Percentiles rank a stretch among this genome's conserved stretches.
Evolutionary conservation across 768 basidiomycete genomes (phyloP).

Genomic region (Harrya chromipes): DNA sequence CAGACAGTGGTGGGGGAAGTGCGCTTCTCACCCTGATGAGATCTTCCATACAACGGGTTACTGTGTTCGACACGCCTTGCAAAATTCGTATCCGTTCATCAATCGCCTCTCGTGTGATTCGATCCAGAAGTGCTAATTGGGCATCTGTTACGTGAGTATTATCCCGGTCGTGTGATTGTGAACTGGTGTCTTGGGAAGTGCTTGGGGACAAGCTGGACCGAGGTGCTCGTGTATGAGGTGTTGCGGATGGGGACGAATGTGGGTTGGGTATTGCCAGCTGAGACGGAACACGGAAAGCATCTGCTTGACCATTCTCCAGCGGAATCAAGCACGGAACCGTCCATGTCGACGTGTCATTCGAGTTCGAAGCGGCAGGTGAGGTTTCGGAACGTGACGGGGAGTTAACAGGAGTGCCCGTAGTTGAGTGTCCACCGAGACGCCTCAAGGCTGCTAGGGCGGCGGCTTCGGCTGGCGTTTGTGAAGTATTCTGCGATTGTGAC

Average conservation of each 20-base stretch:
- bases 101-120: conserved; percentile 72
- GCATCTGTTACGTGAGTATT: conserved; percentile 36
- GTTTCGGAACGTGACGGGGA: conserved; percentile 7
- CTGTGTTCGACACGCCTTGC: conserved; percentile 69
- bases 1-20: conserved; percentile 44
- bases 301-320: conserved; percentile 13
- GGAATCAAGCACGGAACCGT: conserved; percentile 26
- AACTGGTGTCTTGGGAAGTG: background rate
- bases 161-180: conserved; percentile 36
- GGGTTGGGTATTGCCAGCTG: conserved; percentile 2
- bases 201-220: background rate
- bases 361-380: conserved; percentile 2
- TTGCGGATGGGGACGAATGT: conserved; percentile 8
- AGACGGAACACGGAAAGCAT: background rate
- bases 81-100: conserved; percentile 80
- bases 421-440: conserved; percentile 33
- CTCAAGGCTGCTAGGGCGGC: conserved; percentile 69
- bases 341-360: conserved; percentile 17
- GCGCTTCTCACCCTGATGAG: conserved; percentile 71
- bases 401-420: conserved; percentile 7
- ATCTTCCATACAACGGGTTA: conserved; percentile 78
- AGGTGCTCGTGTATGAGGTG: background rate
- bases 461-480: conserved; percentile 44
- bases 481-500: conserved; percentile 4
- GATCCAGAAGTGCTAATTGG: conserved; percentile 64